A percentile compares a stretch with the other conserved stretches of the same genome.
Conservation (phyloP, 257 asterid species). For the Prunella vulgaris region DNA sequence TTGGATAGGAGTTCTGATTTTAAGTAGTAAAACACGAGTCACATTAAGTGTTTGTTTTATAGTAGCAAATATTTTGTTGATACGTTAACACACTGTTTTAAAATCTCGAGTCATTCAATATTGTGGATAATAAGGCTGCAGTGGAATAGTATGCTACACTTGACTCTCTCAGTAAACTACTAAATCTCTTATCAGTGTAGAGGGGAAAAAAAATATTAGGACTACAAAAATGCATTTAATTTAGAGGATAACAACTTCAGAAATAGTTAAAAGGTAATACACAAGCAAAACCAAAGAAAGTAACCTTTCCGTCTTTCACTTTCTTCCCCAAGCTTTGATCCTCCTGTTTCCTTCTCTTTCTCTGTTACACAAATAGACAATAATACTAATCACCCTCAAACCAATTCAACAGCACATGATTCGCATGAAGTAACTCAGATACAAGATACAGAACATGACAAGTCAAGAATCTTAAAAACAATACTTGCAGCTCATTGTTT, state of each 20-base stretch:
- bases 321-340: constrained; percentile 57
- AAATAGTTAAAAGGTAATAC: background rate
- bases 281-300: background rate
- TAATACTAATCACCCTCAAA: background rate
- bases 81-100: no score
- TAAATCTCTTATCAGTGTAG: background rate
- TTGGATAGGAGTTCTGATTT: background rate
- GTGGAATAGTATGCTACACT: background rate
- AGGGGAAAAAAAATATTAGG: background rate
- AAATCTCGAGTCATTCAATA: no score
- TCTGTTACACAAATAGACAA: constrained; percentile 50
- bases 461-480: background rate
- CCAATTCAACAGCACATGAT: background rate
- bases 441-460: constrained; percentile 10
- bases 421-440: constrained; percentile 5
- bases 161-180: background rate
- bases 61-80: background rate
- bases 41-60: no score
- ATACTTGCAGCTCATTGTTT: background rate
- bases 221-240: background rate
- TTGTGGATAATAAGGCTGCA: constrained; percentile 2
- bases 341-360: constrained; percentile 81
- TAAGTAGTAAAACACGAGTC: background rate
- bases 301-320: constrained; percentile 61
- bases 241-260: background rate